These are phyloP conservation scores for Beta lomatogona DNA, from an alignment of 179 eudicot genomes.

Conservation along the genomic window DNA sequence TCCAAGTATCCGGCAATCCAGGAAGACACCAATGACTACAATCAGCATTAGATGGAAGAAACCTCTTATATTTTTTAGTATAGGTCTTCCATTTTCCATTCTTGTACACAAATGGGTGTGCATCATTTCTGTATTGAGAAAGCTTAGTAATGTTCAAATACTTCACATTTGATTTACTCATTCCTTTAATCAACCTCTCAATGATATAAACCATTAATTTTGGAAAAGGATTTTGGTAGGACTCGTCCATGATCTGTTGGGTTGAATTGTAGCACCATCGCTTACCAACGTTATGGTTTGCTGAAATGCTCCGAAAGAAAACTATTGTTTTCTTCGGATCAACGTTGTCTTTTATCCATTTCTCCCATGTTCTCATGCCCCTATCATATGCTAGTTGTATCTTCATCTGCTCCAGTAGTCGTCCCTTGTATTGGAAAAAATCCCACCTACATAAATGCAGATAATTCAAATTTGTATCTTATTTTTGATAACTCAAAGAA, in stretches of 20 bases:
- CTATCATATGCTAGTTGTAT: neutral
- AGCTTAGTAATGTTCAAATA: neutral
- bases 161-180: neutral
- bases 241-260: neutral
- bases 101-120: no score
- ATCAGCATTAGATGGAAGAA: no score
- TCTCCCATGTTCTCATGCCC: neutral
- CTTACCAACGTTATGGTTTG: conserved; percentile 24
- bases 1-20: no score
- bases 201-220: neutral
- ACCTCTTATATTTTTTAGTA: no score
- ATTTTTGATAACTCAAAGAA: neutral
- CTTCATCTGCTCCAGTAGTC: neutral
- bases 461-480: neutral
- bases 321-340: neutral
- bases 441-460: conserved; percentile 39
- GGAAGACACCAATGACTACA: no score
- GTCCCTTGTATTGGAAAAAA: conserved; percentile 28
- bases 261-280: neutral
- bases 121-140: neutral
- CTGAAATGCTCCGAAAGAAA: conserved; percentile 31
- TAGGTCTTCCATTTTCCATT: no score
- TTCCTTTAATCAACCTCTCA: neutral
- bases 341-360: neutral
- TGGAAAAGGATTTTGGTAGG: neutral